These are phyloP conservation scores for Coniochaeta sp. DNA, from an alignment of 2,329 filamentous ascomycete genomes.

Conservation along the genomic window DNA sequence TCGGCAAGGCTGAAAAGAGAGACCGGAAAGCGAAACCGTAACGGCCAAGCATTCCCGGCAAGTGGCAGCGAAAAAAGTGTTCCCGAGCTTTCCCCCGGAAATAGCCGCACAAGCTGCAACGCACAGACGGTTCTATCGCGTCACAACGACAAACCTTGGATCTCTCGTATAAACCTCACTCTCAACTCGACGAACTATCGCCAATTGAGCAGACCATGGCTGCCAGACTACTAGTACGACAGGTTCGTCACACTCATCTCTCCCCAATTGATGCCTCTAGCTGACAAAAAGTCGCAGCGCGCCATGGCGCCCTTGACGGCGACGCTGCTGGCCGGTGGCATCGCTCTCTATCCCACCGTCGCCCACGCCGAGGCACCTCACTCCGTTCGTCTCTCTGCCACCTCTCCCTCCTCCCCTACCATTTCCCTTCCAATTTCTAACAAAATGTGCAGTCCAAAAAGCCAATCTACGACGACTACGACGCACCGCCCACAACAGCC, in stretches of 20 bases:
- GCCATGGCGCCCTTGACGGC: conserved; percentile 47
- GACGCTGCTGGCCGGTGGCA: conserved; percentile 39
- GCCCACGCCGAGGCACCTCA: conserved; percentile 45
- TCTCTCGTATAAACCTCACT: not conserved
- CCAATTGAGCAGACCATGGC: conserved; percentile 50
- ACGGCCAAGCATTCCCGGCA: conserved; percentile 52
- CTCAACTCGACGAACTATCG: not conserved
- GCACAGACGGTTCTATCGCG: conserved; percentile 4
- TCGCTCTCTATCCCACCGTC: conserved; percentile 39
- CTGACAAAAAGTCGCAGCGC: conserved; percentile 29
- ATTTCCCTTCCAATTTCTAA: conserved; percentile 2
- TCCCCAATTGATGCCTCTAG: conserved; percentile 7
- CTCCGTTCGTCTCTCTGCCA: conserved; percentile 8
- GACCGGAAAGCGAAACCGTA: not conserved
- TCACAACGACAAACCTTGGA: conserved; percentile 3
- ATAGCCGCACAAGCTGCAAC: conserved; percentile 15
- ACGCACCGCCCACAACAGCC: conserved; percentile 30
- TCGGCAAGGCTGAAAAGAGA: conserved; percentile 18
- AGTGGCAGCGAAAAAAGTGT: conserved; percentile 3
- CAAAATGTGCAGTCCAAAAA: conserved; percentile 54
- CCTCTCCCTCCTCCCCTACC: conserved; percentile 1
- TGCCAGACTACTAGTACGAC: conserved; percentile 52
- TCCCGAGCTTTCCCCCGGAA: conserved; percentile 13
- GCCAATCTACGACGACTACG: conserved; percentile 75
- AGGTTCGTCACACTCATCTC: conserved; percentile 30